These are phyloP conservation scores for Pichia sp. DNA, from an alignment of 1,139 yeast species.

Conservation along the genomic window DNA sequence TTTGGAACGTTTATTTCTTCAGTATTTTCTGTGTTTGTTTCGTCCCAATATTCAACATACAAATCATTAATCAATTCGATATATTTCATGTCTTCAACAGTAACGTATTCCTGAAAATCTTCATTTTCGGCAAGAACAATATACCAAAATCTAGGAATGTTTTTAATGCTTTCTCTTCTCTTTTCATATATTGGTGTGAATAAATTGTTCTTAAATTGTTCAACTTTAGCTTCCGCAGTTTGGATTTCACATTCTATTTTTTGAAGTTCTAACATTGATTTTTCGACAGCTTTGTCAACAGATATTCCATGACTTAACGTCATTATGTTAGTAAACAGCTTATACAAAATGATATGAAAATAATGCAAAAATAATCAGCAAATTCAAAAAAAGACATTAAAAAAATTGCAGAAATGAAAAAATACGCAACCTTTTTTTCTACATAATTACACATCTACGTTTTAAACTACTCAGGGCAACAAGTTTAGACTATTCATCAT, in stretches of 20 bases:
- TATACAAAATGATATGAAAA: not conserved
- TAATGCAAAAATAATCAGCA: too few relatives aligned
- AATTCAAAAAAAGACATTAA: too few relatives aligned
- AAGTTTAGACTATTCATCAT: slow-evolving; percentile 30
- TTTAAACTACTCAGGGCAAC: not conserved
- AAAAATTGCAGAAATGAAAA: too few relatives aligned
- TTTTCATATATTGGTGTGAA: slow-evolving; percentile 46
- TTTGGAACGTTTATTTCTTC: slow-evolving; percentile 33
- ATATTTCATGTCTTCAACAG: slow-evolving; percentile 62
- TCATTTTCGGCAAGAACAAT: slow-evolving; percentile 69
- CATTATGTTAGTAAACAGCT: not conserved
- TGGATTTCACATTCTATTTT: slow-evolving; percentile 52
- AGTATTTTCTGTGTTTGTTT: slow-evolving; percentile 17
- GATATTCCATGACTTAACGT: not conserved
- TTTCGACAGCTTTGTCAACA: slow-evolving; percentile 20
- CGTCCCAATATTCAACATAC: slow-evolving; percentile 24
- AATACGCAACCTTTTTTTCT: not conserved
- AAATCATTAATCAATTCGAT: slow-evolving; percentile 56
- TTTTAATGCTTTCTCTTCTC: slow-evolving; percentile 41
- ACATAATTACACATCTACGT: not conserved
- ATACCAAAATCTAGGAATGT: slow-evolving; percentile 70
- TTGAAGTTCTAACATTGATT: slow-evolving; percentile 39
- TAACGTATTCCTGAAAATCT: slow-evolving; percentile 65
- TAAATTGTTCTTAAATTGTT: slow-evolving; percentile 39
- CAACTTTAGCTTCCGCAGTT: slow-evolving; percentile 51